These are phyloP conservation scores for Arbutus unedo DNA, from an alignment of 148 eudicot species.

Conservation along the genomic window DNA sequence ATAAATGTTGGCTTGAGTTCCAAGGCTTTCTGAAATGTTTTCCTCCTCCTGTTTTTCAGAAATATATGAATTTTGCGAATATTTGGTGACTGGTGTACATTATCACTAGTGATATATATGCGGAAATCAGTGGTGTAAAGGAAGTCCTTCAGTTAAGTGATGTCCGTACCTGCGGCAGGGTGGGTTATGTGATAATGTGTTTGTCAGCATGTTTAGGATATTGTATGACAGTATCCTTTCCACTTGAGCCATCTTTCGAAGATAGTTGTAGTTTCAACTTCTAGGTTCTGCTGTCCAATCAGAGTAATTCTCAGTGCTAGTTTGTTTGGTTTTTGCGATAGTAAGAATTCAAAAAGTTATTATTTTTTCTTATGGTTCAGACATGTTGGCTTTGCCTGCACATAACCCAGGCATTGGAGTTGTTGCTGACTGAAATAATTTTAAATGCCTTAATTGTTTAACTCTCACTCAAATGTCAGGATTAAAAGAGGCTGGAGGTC, in stretches of 20 bases:
- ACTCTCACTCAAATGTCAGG: conserved; percentile 48
- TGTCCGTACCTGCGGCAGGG: neutral
- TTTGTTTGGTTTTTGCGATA: neutral
- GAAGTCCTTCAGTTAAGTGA: neutral
- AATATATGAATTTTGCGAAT: neutral
- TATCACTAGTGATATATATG: neutral
- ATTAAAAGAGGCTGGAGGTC: conserved; percentile 42
- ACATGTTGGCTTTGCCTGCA: conserved; percentile 5
- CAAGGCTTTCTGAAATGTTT: neutral
- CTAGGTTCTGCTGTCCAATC: neutral
- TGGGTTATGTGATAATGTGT: neutral
- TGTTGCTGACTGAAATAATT: neutral
- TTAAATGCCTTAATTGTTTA: conserved; percentile 14
- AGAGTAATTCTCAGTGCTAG: neutral
- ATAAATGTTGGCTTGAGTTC: neutral
- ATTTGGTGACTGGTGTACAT: neutral
- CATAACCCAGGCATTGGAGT: neutral
- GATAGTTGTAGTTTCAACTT: conserved; percentile 1
- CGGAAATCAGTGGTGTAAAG: neutral
- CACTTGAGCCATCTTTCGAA: neutral
- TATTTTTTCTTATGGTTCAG: neutral
- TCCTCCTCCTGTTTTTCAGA: neutral
- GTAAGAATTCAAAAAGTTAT: neutral
- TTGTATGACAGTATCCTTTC: neutral
- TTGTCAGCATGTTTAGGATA: neutral